Conservation (phyloP, 495 filamentous ascomycete species). For the Tuber borchii region DNA sequence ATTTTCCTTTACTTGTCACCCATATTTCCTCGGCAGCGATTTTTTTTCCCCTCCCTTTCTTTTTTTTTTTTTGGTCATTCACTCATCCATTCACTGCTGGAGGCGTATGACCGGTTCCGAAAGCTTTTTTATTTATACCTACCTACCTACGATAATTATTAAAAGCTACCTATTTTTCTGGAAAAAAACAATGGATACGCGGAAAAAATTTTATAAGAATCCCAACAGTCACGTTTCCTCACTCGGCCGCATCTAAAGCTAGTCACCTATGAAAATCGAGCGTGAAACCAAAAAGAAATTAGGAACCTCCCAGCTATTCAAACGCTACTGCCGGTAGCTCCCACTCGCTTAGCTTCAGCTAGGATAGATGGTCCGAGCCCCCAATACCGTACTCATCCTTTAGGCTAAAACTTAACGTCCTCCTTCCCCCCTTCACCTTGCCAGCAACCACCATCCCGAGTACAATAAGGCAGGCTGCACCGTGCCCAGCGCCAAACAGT, state of each 20-base stretch:
- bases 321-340: neutral
- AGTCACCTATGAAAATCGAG: neutral
- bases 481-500: too few relatives aligned
- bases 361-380: neutral
- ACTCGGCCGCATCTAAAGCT: neutral
- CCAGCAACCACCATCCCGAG: neutral
- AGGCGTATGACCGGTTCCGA: neutral
- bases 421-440: neutral
- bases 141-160: neutral
- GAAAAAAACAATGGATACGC: too few relatives aligned
- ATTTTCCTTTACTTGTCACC: conserved; percentile 14
- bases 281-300: neutral
- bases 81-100: neutral
- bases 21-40: neutral
- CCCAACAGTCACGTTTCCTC: neutral
- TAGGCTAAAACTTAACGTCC: neutral
- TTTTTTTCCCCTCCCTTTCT: neutral
- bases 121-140: neutral
- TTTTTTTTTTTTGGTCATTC: neutral
- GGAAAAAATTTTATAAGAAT: neutral
- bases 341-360: neutral
- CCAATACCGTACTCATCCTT: neutral
- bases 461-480: neutral
- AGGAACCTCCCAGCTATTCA: neutral
- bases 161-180: neutral